These are phyloP conservation scores for Corylus heterophylla DNA, from an alignment of 306 rosid species.

Conservation along the genomic window DNA sequence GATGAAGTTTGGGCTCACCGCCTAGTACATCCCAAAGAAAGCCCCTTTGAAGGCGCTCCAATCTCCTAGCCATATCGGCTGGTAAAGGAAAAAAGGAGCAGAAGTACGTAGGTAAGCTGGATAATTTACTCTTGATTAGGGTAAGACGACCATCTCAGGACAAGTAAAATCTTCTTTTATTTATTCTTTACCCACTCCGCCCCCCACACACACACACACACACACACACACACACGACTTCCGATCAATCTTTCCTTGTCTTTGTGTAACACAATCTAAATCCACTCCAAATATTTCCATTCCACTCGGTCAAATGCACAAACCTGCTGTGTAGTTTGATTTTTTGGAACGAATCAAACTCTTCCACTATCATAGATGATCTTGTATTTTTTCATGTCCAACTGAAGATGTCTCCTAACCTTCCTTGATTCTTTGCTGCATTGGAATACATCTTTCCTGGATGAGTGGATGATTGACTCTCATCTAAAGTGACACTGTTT, in stretches of 20 bases:
- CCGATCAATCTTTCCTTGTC: not conserved
- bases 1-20: too few relatives aligned
- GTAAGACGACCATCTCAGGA: too few relatives aligned
- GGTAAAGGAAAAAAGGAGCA: too few relatives aligned
- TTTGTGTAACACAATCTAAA: not conserved
- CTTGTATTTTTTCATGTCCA: not conserved
- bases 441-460: not conserved
- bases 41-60: too few relatives aligned
- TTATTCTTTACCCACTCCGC: too few relatives aligned
- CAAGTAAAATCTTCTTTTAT: too few relatives aligned
- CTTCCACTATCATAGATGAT: not conserved
- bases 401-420: not conserved
- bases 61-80: too few relatives aligned
- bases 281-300: not conserved
- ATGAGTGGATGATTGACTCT: not conserved
- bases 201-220: too few relatives aligned
- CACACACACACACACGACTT: too few relatives aligned
- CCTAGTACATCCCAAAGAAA: too few relatives aligned
- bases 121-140: too few relatives aligned
- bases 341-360: not conserved
- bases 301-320: not conserved
- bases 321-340: not conserved
- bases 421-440: not conserved
- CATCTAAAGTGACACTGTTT: not conserved
- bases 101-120: too few relatives aligned